phyloP scores from a whole-genome alignment of 305 asterid species.

The Plantago coronopus region DNA sequence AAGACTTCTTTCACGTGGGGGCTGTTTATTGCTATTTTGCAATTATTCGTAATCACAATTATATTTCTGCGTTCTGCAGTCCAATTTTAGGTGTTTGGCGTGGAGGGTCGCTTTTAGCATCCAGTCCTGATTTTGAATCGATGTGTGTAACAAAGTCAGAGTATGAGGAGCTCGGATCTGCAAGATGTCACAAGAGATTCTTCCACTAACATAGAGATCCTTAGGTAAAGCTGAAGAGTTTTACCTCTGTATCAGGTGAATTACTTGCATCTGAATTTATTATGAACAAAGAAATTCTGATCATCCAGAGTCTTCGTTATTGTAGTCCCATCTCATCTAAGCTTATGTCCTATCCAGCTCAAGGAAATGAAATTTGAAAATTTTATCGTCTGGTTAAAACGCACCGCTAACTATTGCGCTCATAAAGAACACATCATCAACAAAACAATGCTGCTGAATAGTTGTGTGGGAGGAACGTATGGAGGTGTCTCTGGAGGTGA shows the following conservation, averaged over 20 bases:
- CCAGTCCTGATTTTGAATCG: slow-evolving; percentile 92
- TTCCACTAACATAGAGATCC: slow-evolving; percentile 46
- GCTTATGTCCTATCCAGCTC: too few relatives aligned
- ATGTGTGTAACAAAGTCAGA: slow-evolving; percentile 93
- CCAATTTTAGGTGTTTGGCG: slow-evolving; percentile 96
- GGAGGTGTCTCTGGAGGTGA: too few relatives aligned
- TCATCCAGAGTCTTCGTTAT: too few relatives aligned
- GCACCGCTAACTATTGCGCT: too few relatives aligned
- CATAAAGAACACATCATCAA: too few relatives aligned
- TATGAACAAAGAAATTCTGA: background rate
- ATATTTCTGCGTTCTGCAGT: slow-evolving; percentile 36
- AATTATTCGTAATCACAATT: slow-evolving; percentile 5
- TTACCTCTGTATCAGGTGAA: background rate
- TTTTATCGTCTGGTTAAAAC: too few relatives aligned
- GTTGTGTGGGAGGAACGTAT: too few relatives aligned
- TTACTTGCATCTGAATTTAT: background rate
- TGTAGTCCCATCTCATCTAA: too few relatives aligned
- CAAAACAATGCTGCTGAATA: too few relatives aligned
- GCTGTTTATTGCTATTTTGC: slow-evolving; percentile 13
- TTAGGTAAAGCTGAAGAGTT: slow-evolving; percentile 5
- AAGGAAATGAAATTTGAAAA: too few relatives aligned
- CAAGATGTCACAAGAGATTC: slow-evolving; percentile 80
- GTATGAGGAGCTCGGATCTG: slow-evolving; percentile 90
- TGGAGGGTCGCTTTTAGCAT: slow-evolving; percentile 96
- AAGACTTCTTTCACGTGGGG: slow-evolving; percentile 26